A percentile compares a stretch with the other conserved stretches of the same genome.
phyloP scores from a whole-genome alignment of 768 basidiomycete species.

The Phylloporus scabripes region DNA sequence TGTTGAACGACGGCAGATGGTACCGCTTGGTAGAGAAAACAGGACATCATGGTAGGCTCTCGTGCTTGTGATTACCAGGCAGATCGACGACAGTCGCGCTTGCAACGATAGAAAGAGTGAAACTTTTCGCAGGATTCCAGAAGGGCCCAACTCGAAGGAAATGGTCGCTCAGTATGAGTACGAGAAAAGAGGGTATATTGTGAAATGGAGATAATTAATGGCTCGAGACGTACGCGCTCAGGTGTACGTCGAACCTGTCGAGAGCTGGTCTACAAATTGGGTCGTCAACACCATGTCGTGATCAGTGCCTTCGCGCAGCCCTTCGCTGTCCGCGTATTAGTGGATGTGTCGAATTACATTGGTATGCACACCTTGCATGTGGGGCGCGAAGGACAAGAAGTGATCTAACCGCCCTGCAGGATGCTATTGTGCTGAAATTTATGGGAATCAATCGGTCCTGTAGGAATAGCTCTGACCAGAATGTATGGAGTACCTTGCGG shows the following conservation, averaged over 20 bases:
- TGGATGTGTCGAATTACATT: neutral
- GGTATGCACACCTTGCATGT: neutral
- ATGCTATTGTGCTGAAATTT: slow-evolving; percentile 11
- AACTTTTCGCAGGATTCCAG: neutral
- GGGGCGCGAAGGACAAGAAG: slow-evolving; percentile 3
- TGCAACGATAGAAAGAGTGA: neutral
- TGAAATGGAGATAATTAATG: neutral
- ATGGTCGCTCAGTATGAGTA: neutral
- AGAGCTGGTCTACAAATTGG: neutral
- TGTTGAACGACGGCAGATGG: neutral
- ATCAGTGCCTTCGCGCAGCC: neutral
- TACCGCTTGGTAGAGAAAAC: neutral
- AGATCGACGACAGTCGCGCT: neutral
- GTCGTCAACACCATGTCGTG: slow-evolving; percentile 2
- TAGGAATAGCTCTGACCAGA: neutral
- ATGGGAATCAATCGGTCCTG: neutral
- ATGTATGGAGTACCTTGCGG: slow-evolving; percentile 5
- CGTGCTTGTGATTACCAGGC: neutral
- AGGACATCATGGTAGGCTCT: neutral
- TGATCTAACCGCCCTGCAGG: slow-evolving; percentile 12
- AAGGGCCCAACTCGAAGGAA: neutral
- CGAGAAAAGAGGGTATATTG: neutral
- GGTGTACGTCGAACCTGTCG: neutral
- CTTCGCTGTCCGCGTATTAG: neutral
- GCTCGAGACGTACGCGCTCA: slow-evolving; percentile 4